Percentiles rank a stretch among this genome's conserved stretches.
phyloP scores from a whole-genome alignment of 2,329 filamentous ascomycete species.

The Blastomyces silverae region DNA sequence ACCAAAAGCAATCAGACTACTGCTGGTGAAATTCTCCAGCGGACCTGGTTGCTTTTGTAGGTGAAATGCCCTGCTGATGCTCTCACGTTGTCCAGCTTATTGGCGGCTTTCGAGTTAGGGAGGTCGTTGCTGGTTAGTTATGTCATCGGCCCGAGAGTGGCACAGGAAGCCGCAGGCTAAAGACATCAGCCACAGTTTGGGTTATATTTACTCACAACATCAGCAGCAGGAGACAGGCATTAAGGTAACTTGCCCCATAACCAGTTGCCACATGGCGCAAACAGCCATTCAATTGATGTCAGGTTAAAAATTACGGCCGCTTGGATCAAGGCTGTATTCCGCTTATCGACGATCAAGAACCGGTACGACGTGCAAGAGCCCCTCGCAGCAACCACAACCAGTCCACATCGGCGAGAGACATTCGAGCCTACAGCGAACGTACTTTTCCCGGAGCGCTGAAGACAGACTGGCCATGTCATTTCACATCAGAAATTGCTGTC shows the following conservation, averaged over 20 bases:
- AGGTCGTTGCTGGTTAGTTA: neutral
- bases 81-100: constrained; percentile 3
- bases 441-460: neutral
- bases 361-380: constrained; percentile 23
- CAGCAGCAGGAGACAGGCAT: neutral
- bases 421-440: neutral
- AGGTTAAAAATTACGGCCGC: neutral
- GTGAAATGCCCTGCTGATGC: constrained; percentile 7
- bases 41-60: constrained; percentile 2
- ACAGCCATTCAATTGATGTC: neutral
- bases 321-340: neutral
- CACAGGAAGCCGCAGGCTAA: neutral
- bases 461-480: constrained; percentile 1
- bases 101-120: neutral
- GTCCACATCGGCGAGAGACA: neutral
- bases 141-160: constrained; percentile 2
- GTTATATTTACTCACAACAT: neutral
- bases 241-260: neutral
- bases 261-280: neutral
- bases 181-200: neutral
- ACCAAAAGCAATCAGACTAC: constrained; percentile 3
- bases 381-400: constrained; percentile 3
- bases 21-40: neutral
- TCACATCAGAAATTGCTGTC: neutral
- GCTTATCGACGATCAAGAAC: neutral